Percentiles rank a stretch among this genome's conserved stretches.
Conservation (phyloP, 495 filamentous ascomycete genomes). For the Annulohypoxylon nitens region DNA sequence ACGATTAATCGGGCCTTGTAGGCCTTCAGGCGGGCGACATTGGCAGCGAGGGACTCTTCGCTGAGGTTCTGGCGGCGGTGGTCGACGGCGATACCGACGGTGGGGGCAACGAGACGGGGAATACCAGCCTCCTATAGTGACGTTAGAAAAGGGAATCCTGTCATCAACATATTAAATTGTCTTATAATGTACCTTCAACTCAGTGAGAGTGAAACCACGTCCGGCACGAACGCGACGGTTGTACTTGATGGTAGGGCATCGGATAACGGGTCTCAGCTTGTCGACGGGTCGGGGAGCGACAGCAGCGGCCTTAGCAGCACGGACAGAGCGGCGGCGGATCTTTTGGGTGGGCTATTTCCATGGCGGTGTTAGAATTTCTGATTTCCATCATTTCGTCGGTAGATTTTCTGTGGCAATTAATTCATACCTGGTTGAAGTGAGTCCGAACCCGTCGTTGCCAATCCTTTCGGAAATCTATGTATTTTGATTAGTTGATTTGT, state of each 20-base stretch:
- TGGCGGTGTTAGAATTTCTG: conserved; percentile 53
- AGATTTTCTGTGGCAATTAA: conserved; percentile 5
- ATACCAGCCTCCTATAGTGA: conserved; percentile 88
- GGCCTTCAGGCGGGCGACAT: conserved; percentile 95
- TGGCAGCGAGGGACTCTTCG: conserved; percentile 89
- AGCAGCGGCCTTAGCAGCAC: conserved; percentile 90
- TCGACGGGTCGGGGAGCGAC: conserved; percentile 97
- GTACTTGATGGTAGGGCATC: conserved; percentile 93
- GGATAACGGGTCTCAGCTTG: conserved; percentile 94
- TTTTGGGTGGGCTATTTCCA: conserved; percentile 89
- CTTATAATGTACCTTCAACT: conserved; percentile 87
- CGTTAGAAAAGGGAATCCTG: conserved; percentile 46
- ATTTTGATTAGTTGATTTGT: conserved; percentile 39
- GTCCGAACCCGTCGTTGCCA: conserved; percentile 98
- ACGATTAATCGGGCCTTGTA: conserved; percentile 95
- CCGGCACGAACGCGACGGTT: conserved; percentile 97
- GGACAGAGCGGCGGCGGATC: conserved; percentile 87
- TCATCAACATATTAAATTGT: background rate
- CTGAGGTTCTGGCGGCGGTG: conserved; percentile 96
- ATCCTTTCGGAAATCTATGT: conserved; percentile 98
- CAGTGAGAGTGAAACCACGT: conserved; percentile 95
- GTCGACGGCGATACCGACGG: conserved; percentile 97
- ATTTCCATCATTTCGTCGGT: conserved; percentile 1
- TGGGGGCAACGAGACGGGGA: conserved; percentile 91
- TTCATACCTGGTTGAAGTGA: conserved; percentile 98